Evolutionary conservation across 2,329 filamentous ascomycete species (phyloP), one percentile per base, ranked within the genome.

Genomic region (Dactylellina haptotyla): DNA sequence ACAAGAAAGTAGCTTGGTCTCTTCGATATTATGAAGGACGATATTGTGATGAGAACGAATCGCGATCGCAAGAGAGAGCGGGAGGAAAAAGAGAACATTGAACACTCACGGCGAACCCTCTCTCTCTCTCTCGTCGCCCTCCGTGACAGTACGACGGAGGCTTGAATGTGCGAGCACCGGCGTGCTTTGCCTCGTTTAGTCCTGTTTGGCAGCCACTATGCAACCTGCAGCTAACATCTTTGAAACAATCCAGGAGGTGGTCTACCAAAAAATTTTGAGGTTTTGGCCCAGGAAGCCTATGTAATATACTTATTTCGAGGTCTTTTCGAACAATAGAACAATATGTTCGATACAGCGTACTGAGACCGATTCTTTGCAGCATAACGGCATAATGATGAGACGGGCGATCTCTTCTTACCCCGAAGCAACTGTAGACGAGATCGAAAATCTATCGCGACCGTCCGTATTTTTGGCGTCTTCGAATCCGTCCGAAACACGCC

Each of bases 191-290:
- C 59, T 59, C 51, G 50, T 71, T 58, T 61, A 37, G 51, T 65
- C 23, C 4, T 20, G 51, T 64, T 65, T 64, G 59, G 59, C 53
- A 26, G 54, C 51, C 59, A 45, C 43, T 64, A 58, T 64, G 59
- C 41, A 59, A 53, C 53, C 67, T 72, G 67, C 67, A 72, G 59
- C 67, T 58, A 64, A 41, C 46, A 10, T 43, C 45, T 63, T 64
- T 72, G 67, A 72, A 72, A 72, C 67, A 72, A 72, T 72, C 45
- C 59, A 72, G 67, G 67, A 72, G 67, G 66, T 37, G 50, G 67
- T 46, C 59, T 58, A 58, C 65, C 56, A 57, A 54, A 54, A 39
- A 45, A 51, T 20, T 23, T 58, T 20, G 53, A 53, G 32, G 39
- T 63, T 70, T 57, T 70, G 48, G 57, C 48, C 51, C 34, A 63